A percentile compares a stretch with the other conserved stretches of the same genome.
phyloP scores from a whole-genome alignment of 805 yeast genomes.

The Yarrowia sp. region DNA sequence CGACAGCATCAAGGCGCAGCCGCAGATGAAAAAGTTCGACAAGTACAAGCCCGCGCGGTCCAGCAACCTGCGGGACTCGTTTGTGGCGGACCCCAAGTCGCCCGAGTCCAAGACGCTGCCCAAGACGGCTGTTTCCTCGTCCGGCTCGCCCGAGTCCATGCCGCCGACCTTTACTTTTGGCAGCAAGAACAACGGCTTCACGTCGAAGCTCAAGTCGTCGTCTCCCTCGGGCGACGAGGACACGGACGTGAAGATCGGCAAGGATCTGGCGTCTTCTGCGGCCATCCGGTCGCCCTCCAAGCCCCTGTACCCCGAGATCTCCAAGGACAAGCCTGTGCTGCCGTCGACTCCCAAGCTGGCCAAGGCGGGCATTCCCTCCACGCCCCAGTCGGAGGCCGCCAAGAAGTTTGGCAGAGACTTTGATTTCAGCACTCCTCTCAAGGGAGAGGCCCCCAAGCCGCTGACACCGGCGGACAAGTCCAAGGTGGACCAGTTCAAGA shows the following conservation, averaged over 20 bases:
- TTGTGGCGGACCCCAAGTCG: slow-evolving; percentile 12
- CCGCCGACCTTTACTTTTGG: neutral
- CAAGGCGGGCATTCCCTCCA: slow-evolving; percentile 10
- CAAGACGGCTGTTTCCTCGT: neutral
- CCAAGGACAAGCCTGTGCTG: neutral
- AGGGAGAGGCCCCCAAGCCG: neutral
- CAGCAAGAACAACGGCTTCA: neutral
- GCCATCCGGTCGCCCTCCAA: slow-evolving; percentile 16
- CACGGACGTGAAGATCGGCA: slow-evolving; percentile 18
- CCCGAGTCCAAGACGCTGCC: neutral
- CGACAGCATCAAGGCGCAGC: slow-evolving; percentile 20
- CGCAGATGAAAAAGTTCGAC: slow-evolving; percentile 10
- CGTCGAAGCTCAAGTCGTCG: neutral
- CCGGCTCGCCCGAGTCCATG: neutral
- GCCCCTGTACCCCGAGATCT: slow-evolving; percentile 18
- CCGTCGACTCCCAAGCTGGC: slow-evolving; percentile 12
- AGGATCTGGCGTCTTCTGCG: slow-evolving; percentile 16
- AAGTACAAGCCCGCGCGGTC: slow-evolving; percentile 19
- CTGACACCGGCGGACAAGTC: neutral
- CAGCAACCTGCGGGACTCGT: slow-evolving; percentile 6
- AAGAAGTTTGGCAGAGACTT: slow-evolving; percentile 2
- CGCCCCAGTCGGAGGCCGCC: slow-evolving; percentile 15
- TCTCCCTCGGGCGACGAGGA: slow-evolving; percentile 5
- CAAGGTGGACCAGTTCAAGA: slow-evolving; percentile 8
- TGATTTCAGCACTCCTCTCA: slow-evolving; percentile 4